phyloP scores from a whole-genome alignment of 306 rosid species.

The Quercus robur region DNA sequence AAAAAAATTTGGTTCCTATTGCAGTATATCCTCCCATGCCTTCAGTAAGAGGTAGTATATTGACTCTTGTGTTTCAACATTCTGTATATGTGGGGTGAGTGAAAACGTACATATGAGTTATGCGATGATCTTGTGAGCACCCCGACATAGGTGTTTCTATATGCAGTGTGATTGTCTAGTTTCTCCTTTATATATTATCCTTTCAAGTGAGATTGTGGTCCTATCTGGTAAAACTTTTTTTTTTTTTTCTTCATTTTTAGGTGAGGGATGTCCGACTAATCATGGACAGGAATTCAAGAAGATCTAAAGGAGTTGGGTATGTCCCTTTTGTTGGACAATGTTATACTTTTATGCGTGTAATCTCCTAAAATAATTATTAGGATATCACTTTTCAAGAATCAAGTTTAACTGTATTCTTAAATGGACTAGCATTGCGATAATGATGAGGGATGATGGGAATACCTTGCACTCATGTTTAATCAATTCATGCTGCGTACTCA shows the following conservation, averaged over 20 bases:
- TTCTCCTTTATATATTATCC: not conserved
- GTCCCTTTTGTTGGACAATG: conserved; percentile 28
- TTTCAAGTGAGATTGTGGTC: not conserved
- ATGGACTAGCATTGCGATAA: conserved; percentile 97
- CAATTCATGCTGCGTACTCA: conserved; percentile 92
- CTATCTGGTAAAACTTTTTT: conserved; percentile 1
- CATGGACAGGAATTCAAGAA: conserved; percentile 98
- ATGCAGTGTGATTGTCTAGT: conserved; percentile 9
- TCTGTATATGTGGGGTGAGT: conserved; percentile 45
- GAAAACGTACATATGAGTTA: conserved; percentile 29
- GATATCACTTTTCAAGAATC: conserved; percentile 55
- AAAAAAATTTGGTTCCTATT: conserved; percentile 49
- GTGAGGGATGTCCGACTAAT: conserved; percentile 98
- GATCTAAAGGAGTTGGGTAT: conserved; percentile 99
- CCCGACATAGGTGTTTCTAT: conserved; percentile 29
- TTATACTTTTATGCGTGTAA: conserved; percentile 34
- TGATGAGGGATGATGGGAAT: conserved; percentile 99
- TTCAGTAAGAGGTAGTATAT: conserved; percentile 46
- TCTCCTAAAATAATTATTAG: conserved; percentile 42
- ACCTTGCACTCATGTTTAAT: conserved; percentile 96
- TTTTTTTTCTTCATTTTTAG: conserved; percentile 35
- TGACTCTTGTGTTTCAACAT: conserved; percentile 44
- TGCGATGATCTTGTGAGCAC: conserved; percentile 22
- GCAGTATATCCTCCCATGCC: conserved; percentile 45
- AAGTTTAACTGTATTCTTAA: conserved; percentile 94